Evolutionary conservation across 495 filamentous ascomycete species (phyloP).

Genomic region (Xylaria telfairii): DNA sequence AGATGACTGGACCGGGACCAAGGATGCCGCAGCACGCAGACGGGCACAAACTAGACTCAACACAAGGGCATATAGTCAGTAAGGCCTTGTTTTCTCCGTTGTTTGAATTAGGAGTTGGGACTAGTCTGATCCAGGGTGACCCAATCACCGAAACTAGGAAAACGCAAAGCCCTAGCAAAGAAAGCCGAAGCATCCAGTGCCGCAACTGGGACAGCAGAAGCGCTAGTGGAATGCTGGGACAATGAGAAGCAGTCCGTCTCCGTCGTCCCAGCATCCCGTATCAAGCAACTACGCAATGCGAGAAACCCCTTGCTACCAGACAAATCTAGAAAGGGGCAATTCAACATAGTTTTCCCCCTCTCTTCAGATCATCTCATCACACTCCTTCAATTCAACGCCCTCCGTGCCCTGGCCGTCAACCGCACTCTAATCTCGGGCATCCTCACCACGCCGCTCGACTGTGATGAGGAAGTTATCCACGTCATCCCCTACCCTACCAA

Average conservation of each 20-base stretch:
- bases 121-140: constrained; percentile 25
- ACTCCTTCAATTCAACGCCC: constrained; percentile 52
- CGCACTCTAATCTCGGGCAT: constrained; percentile 45
- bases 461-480: constrained; percentile 41
- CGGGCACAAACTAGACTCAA: constrained; percentile 50
- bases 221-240: constrained; percentile 49
- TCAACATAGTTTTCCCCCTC: constrained; percentile 45
- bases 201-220: constrained; percentile 37
- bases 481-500: constrained; percentile 39
- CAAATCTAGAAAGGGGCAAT: constrained; percentile 37
- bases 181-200: constrained; percentile 38
- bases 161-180: constrained; percentile 45
- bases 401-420: constrained; percentile 49
- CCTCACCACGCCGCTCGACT: constrained; percentile 36
- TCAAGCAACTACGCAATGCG: constrained; percentile 49
- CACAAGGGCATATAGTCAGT: constrained; percentile 51
- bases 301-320: constrained; percentile 40
- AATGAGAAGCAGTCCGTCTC: constrained; percentile 43
- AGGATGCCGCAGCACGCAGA: constrained; percentile 43
- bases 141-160: constrained; percentile 40
- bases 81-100: constrained; percentile 32
- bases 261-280: constrained; percentile 40
- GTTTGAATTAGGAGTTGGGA: constrained; percentile 29
- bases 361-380: constrained; percentile 51
- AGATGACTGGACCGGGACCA: constrained; percentile 53